Evolutionary conservation across 768 basidiomycete genomes (phyloP).

Genomic region (Scleroderma bovista): DNA sequence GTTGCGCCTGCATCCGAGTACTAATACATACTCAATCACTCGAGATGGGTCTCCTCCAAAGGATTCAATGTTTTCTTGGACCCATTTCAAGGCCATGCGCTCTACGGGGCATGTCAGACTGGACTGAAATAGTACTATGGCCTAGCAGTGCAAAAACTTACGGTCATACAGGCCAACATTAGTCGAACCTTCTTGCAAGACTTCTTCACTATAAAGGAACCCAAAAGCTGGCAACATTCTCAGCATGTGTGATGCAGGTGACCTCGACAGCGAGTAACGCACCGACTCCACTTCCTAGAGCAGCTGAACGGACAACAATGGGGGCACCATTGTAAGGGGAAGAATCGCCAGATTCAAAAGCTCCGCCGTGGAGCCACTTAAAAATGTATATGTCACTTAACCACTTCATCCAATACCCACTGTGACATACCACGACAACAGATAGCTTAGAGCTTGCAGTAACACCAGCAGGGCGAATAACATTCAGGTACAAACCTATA

Average conservation of each 20-base stretch:
- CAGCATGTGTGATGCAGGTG: neutral
- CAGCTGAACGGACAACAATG: constrained; percentile 27
- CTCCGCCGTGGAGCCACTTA: constrained; percentile 30
- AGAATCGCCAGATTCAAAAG: constrained; percentile 27
- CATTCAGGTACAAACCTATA: constrained; percentile 3
- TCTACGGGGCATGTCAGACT: constrained; percentile 8
- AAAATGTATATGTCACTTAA: neutral
- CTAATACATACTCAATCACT: constrained; percentile 27
- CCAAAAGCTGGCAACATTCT: constrained; percentile 21
- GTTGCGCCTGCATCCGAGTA: constrained; percentile 4
- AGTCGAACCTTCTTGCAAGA: constrained; percentile 29
- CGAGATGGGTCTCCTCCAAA: constrained; percentile 43
- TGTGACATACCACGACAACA: constrained; percentile 1
- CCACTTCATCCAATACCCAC: too few relatives aligned
- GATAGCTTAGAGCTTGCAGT: neutral
- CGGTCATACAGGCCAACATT: constrained; percentile 47
- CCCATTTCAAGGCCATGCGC: constrained; percentile 39
- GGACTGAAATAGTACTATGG: neutral
- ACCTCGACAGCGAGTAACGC: neutral
- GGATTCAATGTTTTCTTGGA: constrained; percentile 34
- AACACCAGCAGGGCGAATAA: constrained; percentile 1
- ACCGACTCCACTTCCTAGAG: constrained; percentile 28
- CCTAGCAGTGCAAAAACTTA: constrained; percentile 9
- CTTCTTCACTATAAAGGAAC: constrained; percentile 34
- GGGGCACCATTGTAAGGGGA: constrained; percentile 14